A percentile compares a stretch with the other conserved stretches of the same genome.
phyloP scores from a whole-genome alignment of 148 eudicot species.

The Cornus kousa region DNA sequence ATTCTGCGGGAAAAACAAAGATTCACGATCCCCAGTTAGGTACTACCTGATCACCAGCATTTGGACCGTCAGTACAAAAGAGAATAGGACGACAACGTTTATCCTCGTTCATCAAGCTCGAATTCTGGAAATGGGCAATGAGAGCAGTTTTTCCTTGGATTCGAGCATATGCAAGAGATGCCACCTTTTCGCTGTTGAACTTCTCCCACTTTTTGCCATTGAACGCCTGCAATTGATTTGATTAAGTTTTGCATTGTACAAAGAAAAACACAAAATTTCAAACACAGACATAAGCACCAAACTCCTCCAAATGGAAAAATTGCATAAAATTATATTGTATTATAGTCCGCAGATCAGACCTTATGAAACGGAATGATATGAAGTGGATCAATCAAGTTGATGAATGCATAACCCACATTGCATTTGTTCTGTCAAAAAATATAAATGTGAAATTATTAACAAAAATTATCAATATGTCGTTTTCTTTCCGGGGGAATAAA shows the following conservation, averaged over 20 bases:
- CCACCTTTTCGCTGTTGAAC: constrained; percentile 81
- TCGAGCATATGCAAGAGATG: constrained; percentile 73
- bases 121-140: constrained; percentile 81
- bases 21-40: too few species aligned
- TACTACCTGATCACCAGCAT: constrained; percentile 32
- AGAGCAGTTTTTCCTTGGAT: constrained; percentile 81
- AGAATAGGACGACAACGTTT: constrained; percentile 82
- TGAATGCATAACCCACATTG: constrained; percentile 84
- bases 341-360: constrained; percentile 38
- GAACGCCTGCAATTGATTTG: constrained; percentile 49
- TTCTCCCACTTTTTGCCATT: constrained; percentile 80
- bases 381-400: constrained; percentile 71
- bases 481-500: neutral
- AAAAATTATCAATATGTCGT: neutral
- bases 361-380: constrained; percentile 56
- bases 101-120: constrained; percentile 88
- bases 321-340: neutral
- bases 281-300: neutral
- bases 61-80: constrained; percentile 41
- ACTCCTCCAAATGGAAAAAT: neutral
- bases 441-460: neutral
- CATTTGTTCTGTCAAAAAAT: constrained; percentile 65
- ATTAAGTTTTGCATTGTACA: neutral
- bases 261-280: neutral
- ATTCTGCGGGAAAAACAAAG: too few species aligned